Base-by-base conservation (phyloP, 805 yeast genomes). In the Grigorovia transvaalensis region DNA sequence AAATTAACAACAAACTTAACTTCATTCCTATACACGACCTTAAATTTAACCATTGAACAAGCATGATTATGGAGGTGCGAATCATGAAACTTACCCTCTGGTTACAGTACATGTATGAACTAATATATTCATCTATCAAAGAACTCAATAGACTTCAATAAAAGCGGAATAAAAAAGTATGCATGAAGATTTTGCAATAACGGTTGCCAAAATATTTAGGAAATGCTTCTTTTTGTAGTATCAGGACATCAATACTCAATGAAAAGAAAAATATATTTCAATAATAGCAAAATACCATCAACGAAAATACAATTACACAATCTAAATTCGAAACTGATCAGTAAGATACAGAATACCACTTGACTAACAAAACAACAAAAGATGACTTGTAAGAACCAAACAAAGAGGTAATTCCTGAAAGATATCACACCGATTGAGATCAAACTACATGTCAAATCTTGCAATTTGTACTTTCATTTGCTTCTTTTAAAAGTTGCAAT, bases 41-140 rank as follows among this genome's bases (percentile, higher is more conserved):
- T 53, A 55, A 53, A 53, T 59, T 53, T 53, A 58, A 51, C 48
- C 40, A 13, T 46, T 48, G 33, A 43, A 49, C 44, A 48, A 42
- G 53, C 63, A 57, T 54, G 59, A 61, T 63, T 65, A 65, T 65
- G 66, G 69, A 52, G 53, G 60, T 45, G 61, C 57, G 60, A 63
- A 59, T 58, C 45, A 53, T 59, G 63, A 57, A 55, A 54, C 56
- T 47, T 46, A 45, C 45, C 33, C 20, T 51, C 43, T 20, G 48
- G 50, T 50, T 46, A 64, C 59, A 64, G 60, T 63, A 48, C 51
- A 45, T 50, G 40, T 50, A 56, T 57, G 48, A 59, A 59, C 61
- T 46, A 46, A 49, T 49, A 51, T 27, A 52, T 30, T 41, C n/a
- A 45, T 46, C 18, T 42, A 43, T 46, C 55, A 60, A 61, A 61